A percentile compares a stretch with the other conserved stretches of the same genome.
Evolutionary conservation across 306 rosid species (phyloP).

Genomic region (Rubus parviflorus): DNA sequence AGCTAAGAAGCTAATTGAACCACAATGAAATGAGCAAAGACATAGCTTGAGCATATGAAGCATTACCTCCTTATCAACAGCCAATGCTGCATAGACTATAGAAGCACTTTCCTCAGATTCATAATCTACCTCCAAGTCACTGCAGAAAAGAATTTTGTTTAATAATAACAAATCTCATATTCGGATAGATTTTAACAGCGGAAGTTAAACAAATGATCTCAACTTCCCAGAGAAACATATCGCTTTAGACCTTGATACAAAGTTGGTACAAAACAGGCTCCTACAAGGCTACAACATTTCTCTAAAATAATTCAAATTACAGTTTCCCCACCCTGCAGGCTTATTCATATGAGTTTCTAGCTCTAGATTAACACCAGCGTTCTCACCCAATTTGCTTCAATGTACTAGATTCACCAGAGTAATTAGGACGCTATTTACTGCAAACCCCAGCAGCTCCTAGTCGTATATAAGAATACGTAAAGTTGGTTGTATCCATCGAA

Average conservation of each 20-base stretch:
- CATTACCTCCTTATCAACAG: conserved; percentile 81
- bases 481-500: neutral
- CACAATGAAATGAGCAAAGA: neutral
- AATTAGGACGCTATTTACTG: neutral
- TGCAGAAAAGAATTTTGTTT: conserved; percentile 32
- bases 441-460: neutral
- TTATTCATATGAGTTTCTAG: neutral
- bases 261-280: neutral
- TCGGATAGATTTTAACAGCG: neutral
- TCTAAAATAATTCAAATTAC: neutral
- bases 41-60: conserved; percentile 16
- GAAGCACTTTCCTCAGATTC: conserved; percentile 69
- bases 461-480: too few species aligned
- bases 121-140: conserved; percentile 79
- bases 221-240: neutral
- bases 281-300: neutral
- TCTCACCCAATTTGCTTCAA: neutral
- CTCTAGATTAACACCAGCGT: neutral
- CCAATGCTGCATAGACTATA: conserved; percentile 59
- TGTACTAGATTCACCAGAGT: neutral
- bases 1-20: conserved; percentile 16
- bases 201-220: neutral
- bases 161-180: neutral
- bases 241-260: neutral
- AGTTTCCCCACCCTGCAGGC: too few species aligned